These are phyloP conservation scores for Globisporangium ultimum DNA, from an alignment of 352 stramenopile species.

Conservation along the genomic window DNA sequence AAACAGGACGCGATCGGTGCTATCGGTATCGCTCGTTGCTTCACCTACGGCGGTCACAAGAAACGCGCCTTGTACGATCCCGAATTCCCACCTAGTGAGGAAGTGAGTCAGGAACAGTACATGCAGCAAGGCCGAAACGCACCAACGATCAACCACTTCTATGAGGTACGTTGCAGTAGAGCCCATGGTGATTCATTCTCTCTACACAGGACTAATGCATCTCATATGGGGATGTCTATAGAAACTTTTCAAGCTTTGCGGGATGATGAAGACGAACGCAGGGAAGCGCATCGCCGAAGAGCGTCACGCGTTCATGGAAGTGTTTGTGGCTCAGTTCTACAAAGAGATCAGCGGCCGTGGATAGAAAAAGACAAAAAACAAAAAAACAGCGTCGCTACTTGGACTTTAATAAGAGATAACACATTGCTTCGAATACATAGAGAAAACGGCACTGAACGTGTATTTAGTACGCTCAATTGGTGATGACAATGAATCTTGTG, in stretches of 20 bases:
- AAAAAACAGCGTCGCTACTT: not conserved
- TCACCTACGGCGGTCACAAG: slow-evolving; percentile 88
- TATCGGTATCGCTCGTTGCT: slow-evolving; percentile 88
- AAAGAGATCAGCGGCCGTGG: slow-evolving; percentile 62
- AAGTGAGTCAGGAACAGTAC: slow-evolving; percentile 79
- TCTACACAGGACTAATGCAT: no score
- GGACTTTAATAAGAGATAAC: slow-evolving; percentile 2
- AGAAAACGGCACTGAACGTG: no score
- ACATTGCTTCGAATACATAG: not conserved
- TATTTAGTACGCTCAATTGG: no score
- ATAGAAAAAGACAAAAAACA: slow-evolving; percentile 7
- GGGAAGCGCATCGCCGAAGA: slow-evolving; percentile 74
- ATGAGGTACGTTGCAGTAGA: slow-evolving; percentile 35
- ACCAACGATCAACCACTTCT: slow-evolving; percentile 89
- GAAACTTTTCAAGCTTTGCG: slow-evolving; percentile 87
- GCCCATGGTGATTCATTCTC: no score
- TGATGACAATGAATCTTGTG: no score
- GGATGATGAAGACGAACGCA: slow-evolving; percentile 84
- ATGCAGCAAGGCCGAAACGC: slow-evolving; percentile 65
- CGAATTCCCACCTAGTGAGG: slow-evolving; percentile 38
- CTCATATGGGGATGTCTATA: slow-evolving; percentile 16
- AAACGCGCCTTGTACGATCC: slow-evolving; percentile 80
- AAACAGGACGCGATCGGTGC: slow-evolving; percentile 87
- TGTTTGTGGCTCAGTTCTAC: slow-evolving; percentile 80
- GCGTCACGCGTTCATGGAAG: slow-evolving; percentile 85